Percentiles rank a stretch among this genome's conserved stretches.
Conservation (phyloP, 805 yeast species). For the Deakozyma indianensis region DNA sequence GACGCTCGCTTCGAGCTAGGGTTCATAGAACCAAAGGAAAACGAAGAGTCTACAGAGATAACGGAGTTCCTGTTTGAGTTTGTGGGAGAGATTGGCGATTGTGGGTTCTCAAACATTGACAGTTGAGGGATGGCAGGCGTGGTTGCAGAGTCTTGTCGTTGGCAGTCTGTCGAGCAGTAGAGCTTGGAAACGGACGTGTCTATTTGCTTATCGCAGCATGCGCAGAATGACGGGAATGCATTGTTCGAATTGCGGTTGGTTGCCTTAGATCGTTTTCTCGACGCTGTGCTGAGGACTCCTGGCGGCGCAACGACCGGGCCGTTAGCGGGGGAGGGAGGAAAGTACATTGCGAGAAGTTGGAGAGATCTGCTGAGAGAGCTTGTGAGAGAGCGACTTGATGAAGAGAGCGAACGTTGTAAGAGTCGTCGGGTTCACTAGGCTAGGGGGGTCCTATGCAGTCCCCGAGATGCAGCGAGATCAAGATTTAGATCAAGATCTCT, state of each 20-base stretch:
- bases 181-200: conserved; percentile 11
- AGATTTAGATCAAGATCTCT: too few species aligned
- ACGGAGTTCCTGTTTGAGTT: neutral
- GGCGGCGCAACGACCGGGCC: neutral
- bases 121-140: neutral
- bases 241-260: conserved; percentile 1
- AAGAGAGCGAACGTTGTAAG: neutral
- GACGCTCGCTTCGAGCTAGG: neutral
- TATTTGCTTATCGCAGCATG: conserved; percentile 22
- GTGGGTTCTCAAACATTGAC: neutral
- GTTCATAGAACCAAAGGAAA: neutral
- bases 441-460: neutral
- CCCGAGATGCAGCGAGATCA: neutral
- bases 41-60: neutral
- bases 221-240: conserved; percentile 19
- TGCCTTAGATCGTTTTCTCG: neutral
- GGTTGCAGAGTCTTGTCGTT: conserved; percentile 12
- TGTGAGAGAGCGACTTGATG: neutral
- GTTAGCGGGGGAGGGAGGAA: conserved; percentile 1
- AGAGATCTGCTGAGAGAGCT: neutral
- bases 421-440: neutral
- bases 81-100: neutral
- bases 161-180: conserved; percentile 22
- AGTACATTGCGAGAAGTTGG: conserved; percentile 2
- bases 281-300: neutral